A percentile compares a stretch with the other conserved stretches of the same genome.
phyloP scores from a whole-genome alignment of 345 rosid genomes.

The Crucihimalaya himalaica region DNA sequence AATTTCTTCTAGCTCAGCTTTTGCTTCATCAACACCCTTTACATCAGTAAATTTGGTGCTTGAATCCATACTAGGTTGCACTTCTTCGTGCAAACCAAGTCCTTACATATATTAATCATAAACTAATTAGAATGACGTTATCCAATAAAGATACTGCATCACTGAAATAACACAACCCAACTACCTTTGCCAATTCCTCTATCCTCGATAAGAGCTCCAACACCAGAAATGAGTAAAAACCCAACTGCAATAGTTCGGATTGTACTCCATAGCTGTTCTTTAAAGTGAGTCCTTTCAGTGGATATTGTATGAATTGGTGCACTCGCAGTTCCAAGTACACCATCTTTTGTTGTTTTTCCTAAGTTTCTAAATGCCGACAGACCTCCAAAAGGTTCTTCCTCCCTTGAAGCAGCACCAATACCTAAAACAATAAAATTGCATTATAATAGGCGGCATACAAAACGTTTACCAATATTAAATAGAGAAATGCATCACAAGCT shows the following conservation, averaged over 20 bases:
- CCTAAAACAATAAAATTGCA: conserved; percentile 7
- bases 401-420: conserved; percentile 58
- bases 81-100: conserved; percentile 93
- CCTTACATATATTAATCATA: conserved; percentile 46
- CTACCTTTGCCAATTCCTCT: conserved; percentile 90
- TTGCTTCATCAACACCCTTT: conserved; percentile 98
- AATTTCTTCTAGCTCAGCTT: conserved; percentile 92
- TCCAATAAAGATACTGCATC: conserved; percentile 3
- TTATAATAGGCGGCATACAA: background rate
- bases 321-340: conserved; percentile 73
- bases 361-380: conserved; percentile 66
- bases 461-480: background rate
- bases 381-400: conserved; percentile 64
- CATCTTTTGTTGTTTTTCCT: conserved; percentile 70
- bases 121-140: background rate
- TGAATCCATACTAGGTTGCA: conserved; percentile 91
- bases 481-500: background rate
- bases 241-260: conserved; percentile 72
- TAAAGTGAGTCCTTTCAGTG: conserved; percentile 77
- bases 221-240: conserved; percentile 84
- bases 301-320: conserved; percentile 90
- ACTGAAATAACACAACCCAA: conserved; percentile 11
- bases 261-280: conserved; percentile 95
- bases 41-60: conserved; percentile 90
- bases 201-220: conserved; percentile 91